Percentiles rank a stretch among this genome's conserved stretches.
Conservation (phyloP, 2,329 filamentous ascomycete species). For the Plectosphaerella sp. region DNA sequence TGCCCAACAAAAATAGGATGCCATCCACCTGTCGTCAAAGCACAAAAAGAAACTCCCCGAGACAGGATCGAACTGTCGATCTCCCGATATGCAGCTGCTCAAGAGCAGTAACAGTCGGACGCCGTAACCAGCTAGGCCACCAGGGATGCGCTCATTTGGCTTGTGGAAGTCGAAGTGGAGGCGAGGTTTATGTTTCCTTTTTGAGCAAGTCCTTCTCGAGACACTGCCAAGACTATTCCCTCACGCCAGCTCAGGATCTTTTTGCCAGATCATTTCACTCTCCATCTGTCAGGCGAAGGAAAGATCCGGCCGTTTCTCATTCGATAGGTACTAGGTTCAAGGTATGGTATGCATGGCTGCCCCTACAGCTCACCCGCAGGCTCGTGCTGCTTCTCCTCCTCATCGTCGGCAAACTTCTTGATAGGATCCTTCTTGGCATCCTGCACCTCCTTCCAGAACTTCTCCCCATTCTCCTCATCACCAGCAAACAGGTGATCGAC, state of each 20-base stretch:
- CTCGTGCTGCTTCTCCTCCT: background rate
- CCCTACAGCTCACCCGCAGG: constrained; percentile 6
- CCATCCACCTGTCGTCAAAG: too few species aligned
- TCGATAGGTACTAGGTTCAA: background rate
- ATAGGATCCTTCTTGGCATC: constrained; percentile 56
- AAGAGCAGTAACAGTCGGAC: background rate
- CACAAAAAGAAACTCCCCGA: background rate
- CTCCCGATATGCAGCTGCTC: background rate
- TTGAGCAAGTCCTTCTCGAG: too few species aligned
- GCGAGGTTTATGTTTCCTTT: too few species aligned
- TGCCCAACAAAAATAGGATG: too few species aligned
- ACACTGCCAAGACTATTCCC: too few species aligned
- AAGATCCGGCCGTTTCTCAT: too few species aligned
- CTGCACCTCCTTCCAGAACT: constrained; percentile 59
- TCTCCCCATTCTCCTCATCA: constrained; percentile 55
- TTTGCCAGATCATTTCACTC: too few species aligned
- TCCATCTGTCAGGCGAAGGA: too few species aligned
- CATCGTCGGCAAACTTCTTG: constrained; percentile 22
- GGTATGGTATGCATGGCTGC: background rate
- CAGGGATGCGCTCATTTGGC: background rate
- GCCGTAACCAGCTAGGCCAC: background rate
- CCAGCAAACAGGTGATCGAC: constrained; percentile 62
- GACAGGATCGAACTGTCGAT: background rate
- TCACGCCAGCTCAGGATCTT: too few species aligned
- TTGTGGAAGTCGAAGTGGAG: background rate